phyloP scores from a whole-genome alignment of 2,329 filamentous ascomycete species.

The Hymenoscyphus scutula region DNA sequence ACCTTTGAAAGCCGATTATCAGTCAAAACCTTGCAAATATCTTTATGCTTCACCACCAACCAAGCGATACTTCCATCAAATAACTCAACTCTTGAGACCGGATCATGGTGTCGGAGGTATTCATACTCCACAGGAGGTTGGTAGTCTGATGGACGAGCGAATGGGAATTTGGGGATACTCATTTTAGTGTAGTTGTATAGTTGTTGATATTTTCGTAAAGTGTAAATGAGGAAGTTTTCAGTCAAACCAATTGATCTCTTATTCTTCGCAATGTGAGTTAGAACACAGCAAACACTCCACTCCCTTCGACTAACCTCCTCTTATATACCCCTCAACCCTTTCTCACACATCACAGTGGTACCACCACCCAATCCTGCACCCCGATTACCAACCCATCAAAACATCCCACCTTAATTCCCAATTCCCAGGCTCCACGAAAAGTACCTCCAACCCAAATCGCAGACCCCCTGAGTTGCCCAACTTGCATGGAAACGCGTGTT shows the following conservation, averaged over 20 bases:
- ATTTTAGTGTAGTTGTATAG: neutral
- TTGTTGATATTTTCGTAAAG: neutral
- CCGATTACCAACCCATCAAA: no score
- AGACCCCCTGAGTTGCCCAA: no score
- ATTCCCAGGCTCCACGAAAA: no score
- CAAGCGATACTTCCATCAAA: constrained; percentile 47
- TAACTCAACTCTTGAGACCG: constrained; percentile 45
- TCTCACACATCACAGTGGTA: no score
- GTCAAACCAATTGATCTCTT: no score
- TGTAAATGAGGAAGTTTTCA: no score
- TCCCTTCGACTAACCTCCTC: neutral
- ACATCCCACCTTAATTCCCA: no score
- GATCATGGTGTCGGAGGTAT: constrained; percentile 41
- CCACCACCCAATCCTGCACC: no score
- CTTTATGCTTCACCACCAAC: constrained; percentile 47
- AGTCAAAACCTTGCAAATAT: constrained; percentile 45
- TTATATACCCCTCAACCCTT: neutral
- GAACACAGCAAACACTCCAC: neutral
- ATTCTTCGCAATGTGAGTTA: no score
- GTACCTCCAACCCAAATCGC: no score
- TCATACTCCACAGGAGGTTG: constrained; percentile 47
- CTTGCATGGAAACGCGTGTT: no score
- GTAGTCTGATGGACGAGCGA: constrained; percentile 40
- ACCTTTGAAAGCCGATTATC: constrained; percentile 30
- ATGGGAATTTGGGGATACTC: constrained; percentile 39